phyloP scores from a whole-genome alignment of 2,329 filamentous ascomycete genomes.

The Sporothrix pseudoabietina region DNA sequence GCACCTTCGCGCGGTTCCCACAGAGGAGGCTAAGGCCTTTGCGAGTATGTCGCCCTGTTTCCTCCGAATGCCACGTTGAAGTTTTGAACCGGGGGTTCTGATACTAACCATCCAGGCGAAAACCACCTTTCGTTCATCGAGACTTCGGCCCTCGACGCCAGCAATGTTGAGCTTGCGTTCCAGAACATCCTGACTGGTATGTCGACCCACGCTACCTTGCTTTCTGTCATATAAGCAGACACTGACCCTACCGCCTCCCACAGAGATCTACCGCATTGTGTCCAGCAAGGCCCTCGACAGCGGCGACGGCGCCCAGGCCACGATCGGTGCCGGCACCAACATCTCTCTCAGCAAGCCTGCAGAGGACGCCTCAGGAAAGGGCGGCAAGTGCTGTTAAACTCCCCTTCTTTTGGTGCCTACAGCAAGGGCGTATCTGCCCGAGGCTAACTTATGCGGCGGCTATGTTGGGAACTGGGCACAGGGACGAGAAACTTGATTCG shows the following conservation, averaged over 20 bases:
- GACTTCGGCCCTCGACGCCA: slow-evolving; percentile 96
- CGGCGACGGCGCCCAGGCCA: slow-evolving; percentile 77
- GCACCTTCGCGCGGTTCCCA: slow-evolving; percentile 93
- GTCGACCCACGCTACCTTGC: slow-evolving; percentile 37
- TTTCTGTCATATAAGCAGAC: background rate
- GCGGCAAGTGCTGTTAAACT: slow-evolving; percentile 76
- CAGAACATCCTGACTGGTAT: slow-evolving; percentile 98
- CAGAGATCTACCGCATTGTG: slow-evolving; percentile 99
- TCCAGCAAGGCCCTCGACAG: slow-evolving; percentile 96
- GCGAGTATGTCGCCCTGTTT: slow-evolving; percentile 66
- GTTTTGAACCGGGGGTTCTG: slow-evolving; percentile 30
- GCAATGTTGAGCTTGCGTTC: slow-evolving; percentile 98
- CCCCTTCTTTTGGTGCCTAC: slow-evolving; percentile 26
- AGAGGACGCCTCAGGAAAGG: slow-evolving; percentile 73
- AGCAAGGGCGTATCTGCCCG: background rate
- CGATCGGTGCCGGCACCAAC: slow-evolving; percentile 76
- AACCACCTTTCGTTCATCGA: slow-evolving; percentile 99
- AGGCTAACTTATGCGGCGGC: background rate
- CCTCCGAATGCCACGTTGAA: background rate
- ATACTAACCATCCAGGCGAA: slow-evolving; percentile 65
- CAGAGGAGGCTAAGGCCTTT: slow-evolving; percentile 97
- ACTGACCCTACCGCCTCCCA: background rate
- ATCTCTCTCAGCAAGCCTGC: slow-evolving; percentile 86
- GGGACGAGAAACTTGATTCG: slow-evolving; percentile 27
- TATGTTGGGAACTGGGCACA: slow-evolving; percentile 28